Percentiles rank a stretch among this genome's conserved stretches.
phyloP scores from a whole-genome alignment of 106 monocot genomes.

The Agapanthus africanus region DNA sequence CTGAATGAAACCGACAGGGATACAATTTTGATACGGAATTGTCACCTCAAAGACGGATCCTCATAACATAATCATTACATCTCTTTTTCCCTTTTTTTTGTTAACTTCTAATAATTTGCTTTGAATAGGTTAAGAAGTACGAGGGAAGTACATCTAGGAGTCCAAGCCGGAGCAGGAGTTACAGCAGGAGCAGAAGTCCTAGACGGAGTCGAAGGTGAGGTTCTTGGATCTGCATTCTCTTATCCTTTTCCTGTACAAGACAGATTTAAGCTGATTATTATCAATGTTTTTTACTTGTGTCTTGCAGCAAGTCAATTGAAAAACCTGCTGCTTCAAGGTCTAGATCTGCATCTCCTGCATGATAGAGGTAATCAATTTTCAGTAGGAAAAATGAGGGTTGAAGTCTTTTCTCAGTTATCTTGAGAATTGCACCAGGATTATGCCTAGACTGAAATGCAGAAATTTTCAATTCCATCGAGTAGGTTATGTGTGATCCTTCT shows the following conservation, averaged over 20 bases:
- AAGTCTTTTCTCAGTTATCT: no score
- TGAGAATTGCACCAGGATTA: no score
- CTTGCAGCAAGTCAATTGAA: conserved; percentile 24
- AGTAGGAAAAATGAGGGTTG: no score
- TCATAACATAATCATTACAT: no score
- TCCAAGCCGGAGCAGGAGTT: conserved; percentile 36
- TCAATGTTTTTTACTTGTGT: background rate
- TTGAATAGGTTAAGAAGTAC: conserved; percentile 31
- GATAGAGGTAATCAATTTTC: conserved; percentile 40
- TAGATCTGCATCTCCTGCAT: conserved; percentile 28
- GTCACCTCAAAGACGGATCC: no score
- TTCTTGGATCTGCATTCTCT: background rate
- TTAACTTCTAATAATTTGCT: conserved; percentile 7
- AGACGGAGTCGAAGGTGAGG: conserved; percentile 25
- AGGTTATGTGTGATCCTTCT: no score
- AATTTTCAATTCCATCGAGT: no score
- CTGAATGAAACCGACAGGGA: no score
- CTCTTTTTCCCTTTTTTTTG: background rate
- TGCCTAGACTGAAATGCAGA: no score
- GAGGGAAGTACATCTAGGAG: conserved; percentile 30
- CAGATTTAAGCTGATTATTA: background rate
- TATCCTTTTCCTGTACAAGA: background rate
- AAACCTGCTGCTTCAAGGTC: conserved; percentile 25
- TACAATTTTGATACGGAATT: no score
- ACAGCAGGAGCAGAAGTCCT: conserved; percentile 35